Evolutionary conservation across 148 eudicot genomes (phyloP).

Genomic region (Euryodendron excelsum): DNA sequence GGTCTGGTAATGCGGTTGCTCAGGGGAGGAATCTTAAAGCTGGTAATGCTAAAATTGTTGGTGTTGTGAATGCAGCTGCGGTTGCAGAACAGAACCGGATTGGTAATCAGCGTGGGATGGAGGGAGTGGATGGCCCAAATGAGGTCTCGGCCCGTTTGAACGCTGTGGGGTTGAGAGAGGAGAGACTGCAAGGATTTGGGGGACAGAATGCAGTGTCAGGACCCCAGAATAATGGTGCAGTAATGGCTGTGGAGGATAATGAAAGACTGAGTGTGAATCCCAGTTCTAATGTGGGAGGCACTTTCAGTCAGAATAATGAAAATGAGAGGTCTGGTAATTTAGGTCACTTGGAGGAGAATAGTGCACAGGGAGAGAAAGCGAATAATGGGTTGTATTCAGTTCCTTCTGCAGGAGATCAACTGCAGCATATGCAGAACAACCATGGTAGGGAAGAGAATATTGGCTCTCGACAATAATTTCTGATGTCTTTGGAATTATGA

Average conservation of each 20-base stretch:
- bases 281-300: background rate
- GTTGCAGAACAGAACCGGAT: slow-evolving; percentile 11
- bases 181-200: slow-evolving; percentile 15
- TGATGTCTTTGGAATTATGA: background rate
- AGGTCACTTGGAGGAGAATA: background rate
- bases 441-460: slow-evolving; percentile 10
- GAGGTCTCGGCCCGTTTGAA: slow-evolving; percentile 40
- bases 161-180: slow-evolving; percentile 45
- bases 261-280: slow-evolving; percentile 4
- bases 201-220: slow-evolving; percentile 1
- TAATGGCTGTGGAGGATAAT: slow-evolving; percentile 25
- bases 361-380: background rate
- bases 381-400: slow-evolving; percentile 17
- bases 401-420: slow-evolving; percentile 6
- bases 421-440: slow-evolving; percentile 12
- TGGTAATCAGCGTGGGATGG: slow-evolving; percentile 13
- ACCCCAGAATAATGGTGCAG: slow-evolving; percentile 7
- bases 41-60: background rate
- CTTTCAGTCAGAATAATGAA: slow-evolving; percentile 4
- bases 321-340: slow-evolving; percentile 6
- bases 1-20: slow-evolving; percentile 3
- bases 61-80: background rate
- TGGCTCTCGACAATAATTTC: background rate
- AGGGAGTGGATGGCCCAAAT: slow-evolving; percentile 28
- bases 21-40: slow-evolving; percentile 1